Conservation (phyloP, 345 rosid genomes). For the Nasturtium officinale region DNA sequence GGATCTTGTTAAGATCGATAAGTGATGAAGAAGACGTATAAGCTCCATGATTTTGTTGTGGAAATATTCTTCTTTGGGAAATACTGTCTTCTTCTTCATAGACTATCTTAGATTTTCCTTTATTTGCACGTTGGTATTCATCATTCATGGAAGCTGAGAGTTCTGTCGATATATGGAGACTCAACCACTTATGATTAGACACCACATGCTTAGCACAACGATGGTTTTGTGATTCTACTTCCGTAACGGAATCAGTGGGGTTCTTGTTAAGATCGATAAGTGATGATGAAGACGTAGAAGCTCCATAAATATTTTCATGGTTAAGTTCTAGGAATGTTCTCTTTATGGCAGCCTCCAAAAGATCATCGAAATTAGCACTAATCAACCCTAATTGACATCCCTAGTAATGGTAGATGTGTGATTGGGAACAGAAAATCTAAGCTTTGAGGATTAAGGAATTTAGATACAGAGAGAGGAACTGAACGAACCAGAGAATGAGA, state of each 20-base stretch:
- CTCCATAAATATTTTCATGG: not conserved
- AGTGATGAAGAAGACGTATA: not conserved
- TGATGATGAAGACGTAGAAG: not conserved
- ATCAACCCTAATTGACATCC: no score
- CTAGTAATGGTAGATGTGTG: no score
- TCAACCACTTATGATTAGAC: not conserved
- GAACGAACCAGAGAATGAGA: no score
- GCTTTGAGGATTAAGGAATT: not conserved
- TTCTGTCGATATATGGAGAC: not conserved
- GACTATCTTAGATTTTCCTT: conserved; percentile 1
- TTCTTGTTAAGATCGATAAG: not conserved
- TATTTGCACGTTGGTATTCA: not conserved
- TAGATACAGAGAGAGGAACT: no score
- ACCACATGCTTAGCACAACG: not conserved
- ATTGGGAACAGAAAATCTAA: not conserved
- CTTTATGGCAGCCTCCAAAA: not conserved
- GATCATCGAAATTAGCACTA: not conserved
- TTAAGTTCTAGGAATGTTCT: no score
- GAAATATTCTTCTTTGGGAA: not conserved
- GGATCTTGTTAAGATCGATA: not conserved
- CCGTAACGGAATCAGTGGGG: not conserved
- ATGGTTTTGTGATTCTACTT: not conserved
- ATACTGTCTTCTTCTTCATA: not conserved
- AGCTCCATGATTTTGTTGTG: not conserved
- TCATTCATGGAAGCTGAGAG: not conserved